Evolutionary conservation across 345 rosid species (phyloP).

Genomic region (Arabis hirsuta): DNA sequence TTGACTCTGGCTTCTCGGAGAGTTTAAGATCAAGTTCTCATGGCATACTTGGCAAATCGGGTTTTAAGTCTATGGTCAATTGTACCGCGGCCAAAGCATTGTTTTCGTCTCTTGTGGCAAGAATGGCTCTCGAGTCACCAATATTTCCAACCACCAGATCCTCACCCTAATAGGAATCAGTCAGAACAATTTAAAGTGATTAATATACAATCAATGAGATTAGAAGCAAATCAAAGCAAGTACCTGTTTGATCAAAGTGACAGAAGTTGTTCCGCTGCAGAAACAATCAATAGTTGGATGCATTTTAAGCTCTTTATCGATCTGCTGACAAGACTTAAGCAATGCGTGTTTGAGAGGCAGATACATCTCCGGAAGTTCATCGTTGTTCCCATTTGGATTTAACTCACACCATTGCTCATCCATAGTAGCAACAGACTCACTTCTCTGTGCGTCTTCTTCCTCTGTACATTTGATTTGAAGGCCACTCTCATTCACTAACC

Average conservation of each 20-base stretch:
- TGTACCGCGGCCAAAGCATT: conserved; percentile 72
- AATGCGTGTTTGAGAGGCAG: conserved; percentile 69
- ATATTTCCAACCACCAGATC: conserved; percentile 82
- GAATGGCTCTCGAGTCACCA: conserved; percentile 95
- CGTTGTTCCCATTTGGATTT: conserved; percentile 52
- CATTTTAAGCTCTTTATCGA: conserved; percentile 83
- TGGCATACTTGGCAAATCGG: conserved; percentile 81
- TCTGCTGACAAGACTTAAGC: conserved; percentile 75
- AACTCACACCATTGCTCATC: conserved; percentile 71
- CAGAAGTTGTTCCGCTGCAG: conserved; percentile 98
- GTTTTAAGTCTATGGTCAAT: conserved; percentile 93
- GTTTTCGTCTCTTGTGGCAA: conserved; percentile 73
- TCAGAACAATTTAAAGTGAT: conserved; percentile 1
- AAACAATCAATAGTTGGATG: conserved; percentile 91
- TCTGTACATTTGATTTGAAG: conserved; percentile 33
- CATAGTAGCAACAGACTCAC: conserved; percentile 49
- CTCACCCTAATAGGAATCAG: conserved; percentile 61
- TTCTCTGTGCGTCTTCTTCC: conserved; percentile 50
- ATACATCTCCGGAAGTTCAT: conserved; percentile 63
- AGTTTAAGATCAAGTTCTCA: conserved; percentile 32
- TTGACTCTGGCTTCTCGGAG: conserved; percentile 23
- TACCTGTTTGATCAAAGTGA: conserved; percentile 90
- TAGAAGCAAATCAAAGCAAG: conserved; percentile 1
- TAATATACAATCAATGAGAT: not conserved
- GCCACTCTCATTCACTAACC: conserved; percentile 34